These are phyloP conservation scores for Ostreobium quekettii DNA, from an alignment of 139 green algal genomes.

Conservation along the genomic window DNA sequence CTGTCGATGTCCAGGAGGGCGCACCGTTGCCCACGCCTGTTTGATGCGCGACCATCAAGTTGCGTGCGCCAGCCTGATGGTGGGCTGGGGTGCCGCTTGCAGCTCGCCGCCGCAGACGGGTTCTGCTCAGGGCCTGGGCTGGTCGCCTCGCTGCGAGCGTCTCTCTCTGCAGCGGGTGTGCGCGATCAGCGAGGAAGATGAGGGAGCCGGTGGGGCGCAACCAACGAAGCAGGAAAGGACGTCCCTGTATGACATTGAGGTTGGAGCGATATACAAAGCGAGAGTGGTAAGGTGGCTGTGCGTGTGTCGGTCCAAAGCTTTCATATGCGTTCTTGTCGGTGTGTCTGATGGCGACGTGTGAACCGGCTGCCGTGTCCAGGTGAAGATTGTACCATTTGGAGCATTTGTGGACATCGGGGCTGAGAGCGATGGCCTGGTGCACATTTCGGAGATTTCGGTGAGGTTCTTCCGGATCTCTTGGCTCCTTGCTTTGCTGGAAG, in stretches of 20 bases:
- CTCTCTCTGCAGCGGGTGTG: too few species aligned
- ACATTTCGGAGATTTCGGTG: slow-evolving; percentile 84
- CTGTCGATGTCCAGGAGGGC: not conserved
- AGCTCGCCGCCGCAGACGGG: too few species aligned
- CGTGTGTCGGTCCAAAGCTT: not conserved
- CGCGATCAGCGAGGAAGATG: too few species aligned
- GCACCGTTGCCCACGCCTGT: not conserved
- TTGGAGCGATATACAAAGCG: not conserved
- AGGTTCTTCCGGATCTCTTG: not conserved
- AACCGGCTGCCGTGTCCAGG: too few species aligned
- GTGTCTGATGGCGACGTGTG: too few species aligned
- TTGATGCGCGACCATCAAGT: too few species aligned
- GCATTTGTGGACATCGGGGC: slow-evolving; percentile 90
- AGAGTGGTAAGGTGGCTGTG: not conserved
- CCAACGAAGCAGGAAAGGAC: not conserved
- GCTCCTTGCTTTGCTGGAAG: slow-evolving; percentile 9
- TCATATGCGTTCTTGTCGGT: too few species aligned
- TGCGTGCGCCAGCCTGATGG: too few species aligned
- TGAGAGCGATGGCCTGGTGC: slow-evolving; percentile 76
- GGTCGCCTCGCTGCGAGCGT: too few species aligned
- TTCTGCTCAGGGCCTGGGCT: too few species aligned
- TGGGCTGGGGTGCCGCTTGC: too few species aligned
- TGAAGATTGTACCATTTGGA: slow-evolving; percentile 61
- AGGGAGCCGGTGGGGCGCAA: too few species aligned
- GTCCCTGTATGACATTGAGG: not conserved